A percentile compares a stretch with the other conserved stretches of the same genome.
phyloP scores from a whole-genome alignment of 176 grass and related monocot species.

The Sorghum bicolor region Sorghum_bicolor_NCBIv3 NC_012875.2:59877501-59878000 shows the following conservation, averaged over 20 bases:
- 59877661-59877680: too few relatives aligned
- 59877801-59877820: not conserved
- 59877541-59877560: too few relatives aligned
- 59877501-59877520: too few relatives aligned
- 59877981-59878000: not conserved
- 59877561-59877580: too few relatives aligned
- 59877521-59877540: too few relatives aligned
- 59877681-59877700: not conserved
- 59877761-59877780: not conserved
- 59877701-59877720: not conserved
- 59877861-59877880: conserved; percentile 27
- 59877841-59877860: not conserved
- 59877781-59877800: not conserved
- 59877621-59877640: too few relatives aligned
- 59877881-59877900: not conserved
- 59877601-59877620: too few relatives aligned
- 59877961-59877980: not conserved
- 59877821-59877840: conserved; percentile 1
- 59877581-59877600: too few relatives aligned
- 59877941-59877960: too few relatives aligned
- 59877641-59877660: too few relatives aligned
- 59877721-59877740: not conserved
- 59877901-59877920: not conserved
- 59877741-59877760: not conserved
- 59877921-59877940: not conserved